Conservation (phyloP, 768 basidiomycete species). For the Crassisporium funariophilum region DNA sequence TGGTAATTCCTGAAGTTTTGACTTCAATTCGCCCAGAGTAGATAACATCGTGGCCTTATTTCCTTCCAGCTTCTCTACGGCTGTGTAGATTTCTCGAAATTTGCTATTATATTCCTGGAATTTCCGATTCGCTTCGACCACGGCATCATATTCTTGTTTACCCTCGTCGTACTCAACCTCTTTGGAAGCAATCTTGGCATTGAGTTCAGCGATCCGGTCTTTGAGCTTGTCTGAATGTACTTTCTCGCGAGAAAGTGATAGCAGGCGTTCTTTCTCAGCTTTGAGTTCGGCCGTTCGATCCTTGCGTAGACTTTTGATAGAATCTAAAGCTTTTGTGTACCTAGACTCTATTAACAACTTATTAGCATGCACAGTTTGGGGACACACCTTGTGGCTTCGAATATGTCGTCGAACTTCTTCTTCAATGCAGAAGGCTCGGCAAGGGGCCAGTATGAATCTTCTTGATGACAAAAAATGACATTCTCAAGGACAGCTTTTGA, state of each 20-base stretch:
- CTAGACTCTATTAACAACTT: slow-evolving; percentile 39
- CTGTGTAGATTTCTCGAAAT: slow-evolving; percentile 83
- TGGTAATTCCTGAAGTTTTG: slow-evolving; percentile 66
- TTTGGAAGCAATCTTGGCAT: slow-evolving; percentile 63
- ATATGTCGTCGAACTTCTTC: slow-evolving; percentile 99
- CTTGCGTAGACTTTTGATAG: slow-evolving; percentile 88
- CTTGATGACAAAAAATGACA: slow-evolving; percentile 99
- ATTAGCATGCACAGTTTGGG: neutral
- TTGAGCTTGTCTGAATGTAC: slow-evolving; percentile 83
- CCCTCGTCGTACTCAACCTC: slow-evolving; percentile 75
- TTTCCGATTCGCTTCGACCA: slow-evolving; percentile 69
- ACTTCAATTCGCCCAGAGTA: slow-evolving; percentile 62
- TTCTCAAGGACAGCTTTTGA: slow-evolving; percentile 99
- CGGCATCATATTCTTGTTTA: slow-evolving; percentile 61
- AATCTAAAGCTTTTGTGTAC: slow-evolving; percentile 95
- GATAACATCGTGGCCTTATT: slow-evolving; percentile 61
- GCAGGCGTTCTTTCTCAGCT: slow-evolving; percentile 85
- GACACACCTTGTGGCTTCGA: slow-evolving; percentile 90
- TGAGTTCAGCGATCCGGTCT: slow-evolving; percentile 62
- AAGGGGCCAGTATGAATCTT: slow-evolving; percentile 98
- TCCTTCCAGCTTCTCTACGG: slow-evolving; percentile 62
- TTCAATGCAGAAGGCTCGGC: slow-evolving; percentile 89
- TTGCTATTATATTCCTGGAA: slow-evolving; percentile 84
- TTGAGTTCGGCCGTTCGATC: slow-evolving; percentile 91
- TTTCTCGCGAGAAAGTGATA: slow-evolving; percentile 79